phyloP scores from a whole-genome alignment of 176 grass and related monocot genomes.

The Bolboschoenus planiculmis region DNA sequence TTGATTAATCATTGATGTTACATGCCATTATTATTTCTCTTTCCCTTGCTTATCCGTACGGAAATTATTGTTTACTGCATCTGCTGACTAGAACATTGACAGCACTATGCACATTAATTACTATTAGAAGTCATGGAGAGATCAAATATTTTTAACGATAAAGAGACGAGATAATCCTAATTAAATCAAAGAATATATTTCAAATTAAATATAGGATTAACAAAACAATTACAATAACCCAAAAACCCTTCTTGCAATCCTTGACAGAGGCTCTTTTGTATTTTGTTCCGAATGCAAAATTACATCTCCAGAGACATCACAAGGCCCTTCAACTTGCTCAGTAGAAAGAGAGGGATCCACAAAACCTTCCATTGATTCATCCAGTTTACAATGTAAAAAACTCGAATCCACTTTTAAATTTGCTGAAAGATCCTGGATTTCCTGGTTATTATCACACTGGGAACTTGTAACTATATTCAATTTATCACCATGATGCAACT shows the following conservation, averaged over 20 bases:
- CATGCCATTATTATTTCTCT: neutral
- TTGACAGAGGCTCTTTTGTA: conserved; percentile 39
- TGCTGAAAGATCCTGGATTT: conserved; percentile 3
- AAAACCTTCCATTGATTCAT: conserved; percentile 17
- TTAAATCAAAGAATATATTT: neutral
- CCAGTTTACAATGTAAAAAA: neutral
- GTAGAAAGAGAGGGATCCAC: conserved; percentile 17
- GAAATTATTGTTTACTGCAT: neutral
- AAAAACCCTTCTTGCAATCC: conserved; percentile 48
- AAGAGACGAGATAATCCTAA: neutral
- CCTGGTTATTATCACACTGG: neutral
- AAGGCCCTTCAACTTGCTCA: conserved; percentile 21
- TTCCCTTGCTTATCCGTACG: neutral
- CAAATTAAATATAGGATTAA: neutral
- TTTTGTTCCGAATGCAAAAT: neutral
- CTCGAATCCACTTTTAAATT: neutral
- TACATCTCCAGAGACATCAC: conserved; percentile 19
- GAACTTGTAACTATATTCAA: neutral
- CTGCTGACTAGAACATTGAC: neutral
- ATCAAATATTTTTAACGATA: neutral
- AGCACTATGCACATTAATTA: neutral
- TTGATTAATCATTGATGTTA: neutral
- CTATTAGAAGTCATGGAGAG: neutral
- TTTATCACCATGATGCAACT: conserved; percentile 34
- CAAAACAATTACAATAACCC: conserved; percentile 33